Evolutionary conservation across 768 basidiomycete genomes (phyloP).

Genomic region (Multifurca ochricompacta): DNA sequence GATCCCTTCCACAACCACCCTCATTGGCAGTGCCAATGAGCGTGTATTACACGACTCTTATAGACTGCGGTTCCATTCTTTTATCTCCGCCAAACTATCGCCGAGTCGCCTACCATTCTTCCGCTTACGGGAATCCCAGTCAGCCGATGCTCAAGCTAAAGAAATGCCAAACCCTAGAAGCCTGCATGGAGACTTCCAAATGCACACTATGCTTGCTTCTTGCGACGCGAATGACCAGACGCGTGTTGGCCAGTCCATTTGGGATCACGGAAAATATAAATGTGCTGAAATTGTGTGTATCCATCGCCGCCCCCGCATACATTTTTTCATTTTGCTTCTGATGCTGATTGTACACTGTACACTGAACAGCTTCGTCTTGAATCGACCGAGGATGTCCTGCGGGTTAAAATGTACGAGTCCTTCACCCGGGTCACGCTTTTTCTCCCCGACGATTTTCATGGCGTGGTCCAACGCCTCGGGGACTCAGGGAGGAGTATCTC

Average conservation of each 20-base stretch:
- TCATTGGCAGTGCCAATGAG: slow-evolving; percentile 4
- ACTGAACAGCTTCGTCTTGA: slow-evolving; percentile 4
- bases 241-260: not conserved
- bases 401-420: slow-evolving; percentile 14
- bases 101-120: not conserved
- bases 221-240: not conserved
- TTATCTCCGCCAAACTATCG: not conserved
- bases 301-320: not conserved
- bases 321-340: no score
- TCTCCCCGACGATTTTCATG: slow-evolving; percentile 7
- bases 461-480: slow-evolving; percentile 13
- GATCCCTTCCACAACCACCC: not conserved
- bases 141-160: not conserved
- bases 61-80: not conserved
- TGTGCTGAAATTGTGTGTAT: slow-evolving; percentile 7
- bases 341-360: not conserved
- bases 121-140: not conserved
- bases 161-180: not conserved
- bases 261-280: not conserved
- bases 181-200: not conserved
- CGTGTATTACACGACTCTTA: not conserved
- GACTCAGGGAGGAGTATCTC: slow-evolving; percentile 14
- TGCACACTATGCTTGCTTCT: not conserved
- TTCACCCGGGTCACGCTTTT: slow-evolving; percentile 2
- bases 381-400: not conserved